Evolutionary conservation across 345 rosid species (phyloP).

Genomic region (Pistacia atlantica): DNA sequence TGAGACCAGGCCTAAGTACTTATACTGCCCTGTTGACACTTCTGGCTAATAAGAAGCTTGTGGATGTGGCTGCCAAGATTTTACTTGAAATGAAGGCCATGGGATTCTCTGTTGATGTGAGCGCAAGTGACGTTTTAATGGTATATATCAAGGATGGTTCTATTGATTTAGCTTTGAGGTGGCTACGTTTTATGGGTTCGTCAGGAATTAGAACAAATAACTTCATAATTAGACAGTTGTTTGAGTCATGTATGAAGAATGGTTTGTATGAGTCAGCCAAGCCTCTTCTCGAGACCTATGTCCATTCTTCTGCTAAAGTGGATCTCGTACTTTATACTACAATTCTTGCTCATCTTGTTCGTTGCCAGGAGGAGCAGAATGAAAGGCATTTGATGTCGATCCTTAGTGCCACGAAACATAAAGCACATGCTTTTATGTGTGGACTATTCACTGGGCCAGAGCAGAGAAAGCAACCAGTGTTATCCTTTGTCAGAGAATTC

Average conservation of each 20-base stretch:
- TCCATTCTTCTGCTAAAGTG: constrained; percentile 81
- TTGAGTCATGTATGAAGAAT: constrained; percentile 94
- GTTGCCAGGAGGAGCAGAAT: constrained; percentile 86
- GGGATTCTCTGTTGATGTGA: constrained; percentile 92
- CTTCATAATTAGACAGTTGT: constrained; percentile 89
- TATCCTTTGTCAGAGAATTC: constrained; percentile 83
- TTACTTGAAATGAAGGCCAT: constrained; percentile 94
- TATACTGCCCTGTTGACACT: constrained; percentile 77
- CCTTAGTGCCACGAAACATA: constrained; percentile 78
- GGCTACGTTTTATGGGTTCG: constrained; percentile 96
- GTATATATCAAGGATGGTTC: constrained; percentile 94
- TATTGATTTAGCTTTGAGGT: constrained; percentile 83
- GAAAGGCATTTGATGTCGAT: constrained; percentile 91
- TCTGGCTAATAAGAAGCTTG: constrained; percentile 86
- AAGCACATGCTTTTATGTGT: constrained; percentile 85
- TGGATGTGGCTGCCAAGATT: constrained; percentile 92
- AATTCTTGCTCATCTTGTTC: constrained; percentile 86
- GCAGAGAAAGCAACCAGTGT: constrained; percentile 87
- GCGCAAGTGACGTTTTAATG: constrained; percentile 95
- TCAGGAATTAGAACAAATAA: constrained; percentile 90
- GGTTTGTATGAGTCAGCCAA: constrained; percentile 82
- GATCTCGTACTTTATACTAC: constrained; percentile 95
- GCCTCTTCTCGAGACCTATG: constrained; percentile 89
- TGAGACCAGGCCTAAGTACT: constrained; percentile 90
- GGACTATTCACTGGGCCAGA: constrained; percentile 96